Conservation (phyloP, 2,329 filamentous ascomycete species). For the Stachybotrys elegans region DNA sequence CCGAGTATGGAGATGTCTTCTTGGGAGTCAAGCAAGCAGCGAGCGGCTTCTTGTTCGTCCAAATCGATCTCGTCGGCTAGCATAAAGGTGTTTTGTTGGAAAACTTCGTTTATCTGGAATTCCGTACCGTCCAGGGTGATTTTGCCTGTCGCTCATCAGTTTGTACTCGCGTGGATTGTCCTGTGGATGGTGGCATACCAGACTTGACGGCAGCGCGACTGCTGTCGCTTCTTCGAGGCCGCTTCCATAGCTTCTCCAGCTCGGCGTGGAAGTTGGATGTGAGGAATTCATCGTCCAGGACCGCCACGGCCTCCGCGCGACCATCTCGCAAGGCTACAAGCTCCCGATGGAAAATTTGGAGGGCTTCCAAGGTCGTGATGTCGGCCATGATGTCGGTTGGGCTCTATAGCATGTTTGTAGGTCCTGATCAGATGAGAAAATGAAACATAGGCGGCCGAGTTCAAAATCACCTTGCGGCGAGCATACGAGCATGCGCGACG, state of each 20-base stretch:
- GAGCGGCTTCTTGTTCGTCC: conserved; percentile 81
- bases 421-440: conserved; percentile 12
- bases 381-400: conserved; percentile 60
- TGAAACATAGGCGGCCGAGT: conserved; percentile 13
- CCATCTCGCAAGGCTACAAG: conserved; percentile 71
- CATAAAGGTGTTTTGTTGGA: conserved; percentile 75
- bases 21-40: conserved; percentile 69
- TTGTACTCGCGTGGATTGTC: neutral
- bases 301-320: conserved; percentile 53
- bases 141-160: conserved; percentile 57
- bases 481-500: conserved; percentile 13
- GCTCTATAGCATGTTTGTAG: conserved; percentile 41
- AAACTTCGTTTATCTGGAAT: conserved; percentile 79
- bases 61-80: conserved; percentile 85
- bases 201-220: conserved; percentile 68
- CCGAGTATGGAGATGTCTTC: conserved; percentile 64
- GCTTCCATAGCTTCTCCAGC: conserved; percentile 70
- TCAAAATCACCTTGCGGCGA: conserved; percentile 17
- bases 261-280: conserved; percentile 66
- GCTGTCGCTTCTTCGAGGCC: conserved; percentile 66
- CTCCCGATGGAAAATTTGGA: conserved; percentile 83
- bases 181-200: conserved; percentile 41
- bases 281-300: conserved; percentile 66
- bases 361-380: conserved; percentile 65
- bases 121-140: conserved; percentile 67